Base-by-base conservation (phyloP, 2,329 filamentous ascomycete genomes). In the Talaromyces sp. region DNA sequence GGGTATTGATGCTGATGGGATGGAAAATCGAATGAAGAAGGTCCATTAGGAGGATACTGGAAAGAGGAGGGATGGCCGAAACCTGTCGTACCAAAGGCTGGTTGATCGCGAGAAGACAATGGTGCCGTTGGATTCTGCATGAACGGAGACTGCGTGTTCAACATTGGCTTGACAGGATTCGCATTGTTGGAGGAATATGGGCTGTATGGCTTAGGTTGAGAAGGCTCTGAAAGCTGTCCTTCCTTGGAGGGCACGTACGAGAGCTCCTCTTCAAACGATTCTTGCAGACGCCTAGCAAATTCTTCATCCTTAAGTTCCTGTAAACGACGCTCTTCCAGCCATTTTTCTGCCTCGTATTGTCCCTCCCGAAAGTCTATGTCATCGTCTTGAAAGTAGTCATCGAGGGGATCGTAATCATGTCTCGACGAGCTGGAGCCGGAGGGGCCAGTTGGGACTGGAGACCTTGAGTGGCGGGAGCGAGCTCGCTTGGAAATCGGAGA, bases 301-400 rank as follows among this genome's bases (percentile, higher is more conserved):
- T 76, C 75, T n/a, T 68, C 77, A 64, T 80, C 78, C 39, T 68
- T 72, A 22, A 72, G 75, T 64, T 77, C 75, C 67, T 77, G 75
- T 60, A 74, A 72, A 50, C 68, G 71, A 19, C 72, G 72, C 41
- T 72, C 65, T 62, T 72, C 57, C 13, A 77, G 66, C 69, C 70
- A 75, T 58, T 69, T 64, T 65, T 76, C 73, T n/a, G 74, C 73
- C 64, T 71, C 68, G 54, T 65, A 67, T 39, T 75, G 71, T 60
- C 76, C 35, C 72, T 68, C 50, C 68, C 69, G 11, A 77, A 65
- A n/a, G 67, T 47, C 63, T 3, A 76, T 43, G 5, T 66, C 70
- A 50, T 73, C 72, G n/a, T 66, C 65, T 35, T 71, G 67, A n/a
- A 45, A 76, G 67, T 7, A 74, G 47, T n/a, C 69, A 48, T 47